phyloP scores from a whole-genome alignment of 2,329 filamentous ascomycete species.

The Exophiala mesophila region DNA sequence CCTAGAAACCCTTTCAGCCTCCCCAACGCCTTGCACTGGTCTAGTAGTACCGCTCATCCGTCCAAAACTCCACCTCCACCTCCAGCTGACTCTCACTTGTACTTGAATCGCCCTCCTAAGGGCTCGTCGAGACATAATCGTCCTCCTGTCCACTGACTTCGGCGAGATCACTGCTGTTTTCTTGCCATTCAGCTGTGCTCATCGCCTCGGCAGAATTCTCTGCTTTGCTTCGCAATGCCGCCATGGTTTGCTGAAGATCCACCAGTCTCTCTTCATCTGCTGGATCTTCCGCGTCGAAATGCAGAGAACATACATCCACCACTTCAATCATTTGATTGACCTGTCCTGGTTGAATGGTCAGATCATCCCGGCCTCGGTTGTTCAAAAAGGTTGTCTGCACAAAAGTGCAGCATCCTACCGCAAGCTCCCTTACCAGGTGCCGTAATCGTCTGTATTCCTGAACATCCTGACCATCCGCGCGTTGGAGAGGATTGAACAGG shows the following conservation, averaged over 20 bases:
- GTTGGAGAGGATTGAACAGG: slow-evolving; percentile 35
- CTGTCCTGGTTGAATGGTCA: slow-evolving; percentile 20
- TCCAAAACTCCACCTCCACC: too few species aligned
- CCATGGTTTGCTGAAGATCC: slow-evolving; percentile 12
- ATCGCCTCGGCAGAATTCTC: slow-evolving; percentile 19
- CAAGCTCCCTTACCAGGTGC: slow-evolving; percentile 13
- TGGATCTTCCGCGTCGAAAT: slow-evolving; percentile 17
- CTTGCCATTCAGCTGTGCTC: slow-evolving; percentile 22
- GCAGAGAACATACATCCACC: slow-evolving; percentile 18
- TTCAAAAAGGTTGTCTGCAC: slow-evolving; percentile 16
- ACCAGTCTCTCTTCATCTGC: slow-evolving; percentile 16
- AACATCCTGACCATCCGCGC: slow-evolving; percentile 29
- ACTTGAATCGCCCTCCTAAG: background rate
- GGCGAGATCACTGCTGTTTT: slow-evolving; percentile 23
- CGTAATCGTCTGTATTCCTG: slow-evolving; percentile 8
- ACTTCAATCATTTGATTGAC: slow-evolving; percentile 19
- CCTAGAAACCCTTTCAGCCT: too few species aligned
- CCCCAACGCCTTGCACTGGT: too few species aligned
- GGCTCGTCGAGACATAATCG: slow-evolving; percentile 15
- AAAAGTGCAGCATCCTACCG: slow-evolving; percentile 10
- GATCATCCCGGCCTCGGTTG: slow-evolving; percentile 10
- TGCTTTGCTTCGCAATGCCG: slow-evolving; percentile 14
- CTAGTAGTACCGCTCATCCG: too few species aligned
- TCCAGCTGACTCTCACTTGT: too few species aligned
- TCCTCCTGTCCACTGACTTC: slow-evolving; percentile 21